Base-by-base conservation (phyloP, 192 early-diverging fungal species). In the Chytriomyces sp. region DNA sequence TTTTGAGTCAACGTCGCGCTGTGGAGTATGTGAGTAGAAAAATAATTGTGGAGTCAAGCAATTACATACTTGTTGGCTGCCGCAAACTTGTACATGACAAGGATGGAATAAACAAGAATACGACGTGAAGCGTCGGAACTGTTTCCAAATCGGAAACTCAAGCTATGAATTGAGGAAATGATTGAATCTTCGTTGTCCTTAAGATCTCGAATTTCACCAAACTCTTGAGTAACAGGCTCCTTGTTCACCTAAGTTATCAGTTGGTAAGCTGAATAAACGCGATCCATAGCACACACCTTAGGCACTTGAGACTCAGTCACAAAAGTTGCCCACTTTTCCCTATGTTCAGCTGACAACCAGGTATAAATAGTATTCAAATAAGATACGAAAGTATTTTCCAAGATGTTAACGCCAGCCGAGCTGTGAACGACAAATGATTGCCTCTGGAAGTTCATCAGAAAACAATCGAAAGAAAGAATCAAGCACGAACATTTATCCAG, bases 151-250 rank as follows among this genome's bases (percentile, higher is more conserved):
- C 54, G 49, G 36, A 68, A 68, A 8, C 31, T 61, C 33, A 68
- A 26, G 65, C 39, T 68, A 17, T 44, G 55, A 19, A 68, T 52
- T 25, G 65, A 44, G 6, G 49, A 36, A 10, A 34, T n/a, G 32
- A 68, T 68, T n/a, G 65, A 52, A 17, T 68, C 65, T 34, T 68
- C 65, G 34, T 52, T 68, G 65, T 68, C 65, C 28, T 68, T 68
- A 7, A 68, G 36, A 55, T 53, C 34, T 17, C 65, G 65, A 56
- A 68, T 68, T 10, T 68, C 65, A 28, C 36, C 36, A 33, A 68
- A 68, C 36, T 68, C 65, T 49, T 49, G 44, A n/a, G 44, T n/a
- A 49, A 49, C 22, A 22, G 14, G 17, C 44, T 49, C 22, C 44
- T n/a, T n/a, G n/a, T n/a, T n/a, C n/a, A n/a, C n/a, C n/a, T n/a